Percentiles rank a stretch among this genome's conserved stretches.
phyloP scores from a whole-genome alignment of 768 basidiomycete species.

The Solioccasus polychromus region DNA sequence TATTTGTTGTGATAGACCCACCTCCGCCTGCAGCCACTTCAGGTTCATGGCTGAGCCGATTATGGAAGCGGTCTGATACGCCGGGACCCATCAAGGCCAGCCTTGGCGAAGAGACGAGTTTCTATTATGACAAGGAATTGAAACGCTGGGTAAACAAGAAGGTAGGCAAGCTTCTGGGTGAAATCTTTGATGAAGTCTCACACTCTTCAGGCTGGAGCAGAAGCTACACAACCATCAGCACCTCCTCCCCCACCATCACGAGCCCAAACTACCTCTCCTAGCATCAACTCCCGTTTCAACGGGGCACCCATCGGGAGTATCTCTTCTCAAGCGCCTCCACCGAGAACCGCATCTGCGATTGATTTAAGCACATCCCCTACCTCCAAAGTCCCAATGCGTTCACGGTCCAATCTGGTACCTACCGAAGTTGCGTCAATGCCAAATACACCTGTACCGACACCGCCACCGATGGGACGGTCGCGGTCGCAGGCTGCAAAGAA shows the following conservation, averaged over 20 bases:
- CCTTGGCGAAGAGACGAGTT: slow-evolving; percentile 85
- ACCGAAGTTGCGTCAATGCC: slow-evolving; percentile 36
- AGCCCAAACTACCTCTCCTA: slow-evolving; percentile 84
- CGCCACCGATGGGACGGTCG: slow-evolving; percentile 46
- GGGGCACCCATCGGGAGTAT: slow-evolving; percentile 25
- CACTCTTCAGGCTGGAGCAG: slow-evolving; percentile 48
- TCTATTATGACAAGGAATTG: slow-evolving; percentile 93
- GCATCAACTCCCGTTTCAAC: slow-evolving; percentile 38
- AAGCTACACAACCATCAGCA: slow-evolving; percentile 48
- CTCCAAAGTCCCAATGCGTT: slow-evolving; percentile 49
- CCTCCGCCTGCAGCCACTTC: slow-evolving; percentile 28
- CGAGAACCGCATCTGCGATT: slow-evolving; percentile 62
- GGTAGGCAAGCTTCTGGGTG: slow-evolving; percentile 39
- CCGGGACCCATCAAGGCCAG: slow-evolving; percentile 85
- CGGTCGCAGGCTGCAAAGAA: slow-evolving; percentile 64
- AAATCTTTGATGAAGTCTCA: not conserved
- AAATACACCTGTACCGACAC: slow-evolving; percentile 27
- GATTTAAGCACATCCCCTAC: slow-evolving; percentile 56
- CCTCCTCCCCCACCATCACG: slow-evolving; percentile 79
- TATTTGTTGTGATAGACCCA: slow-evolving; percentile 2
- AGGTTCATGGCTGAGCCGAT: slow-evolving; percentile 78
- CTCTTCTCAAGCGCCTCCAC: slow-evolving; percentile 19
- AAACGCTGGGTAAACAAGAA: slow-evolving; percentile 97
- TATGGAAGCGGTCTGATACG: slow-evolving; percentile 69
- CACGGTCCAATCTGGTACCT: slow-evolving; percentile 66